Conservation (phyloP, 2,329 filamentous ascomycete species). For the Epichloe typhina region DNA sequence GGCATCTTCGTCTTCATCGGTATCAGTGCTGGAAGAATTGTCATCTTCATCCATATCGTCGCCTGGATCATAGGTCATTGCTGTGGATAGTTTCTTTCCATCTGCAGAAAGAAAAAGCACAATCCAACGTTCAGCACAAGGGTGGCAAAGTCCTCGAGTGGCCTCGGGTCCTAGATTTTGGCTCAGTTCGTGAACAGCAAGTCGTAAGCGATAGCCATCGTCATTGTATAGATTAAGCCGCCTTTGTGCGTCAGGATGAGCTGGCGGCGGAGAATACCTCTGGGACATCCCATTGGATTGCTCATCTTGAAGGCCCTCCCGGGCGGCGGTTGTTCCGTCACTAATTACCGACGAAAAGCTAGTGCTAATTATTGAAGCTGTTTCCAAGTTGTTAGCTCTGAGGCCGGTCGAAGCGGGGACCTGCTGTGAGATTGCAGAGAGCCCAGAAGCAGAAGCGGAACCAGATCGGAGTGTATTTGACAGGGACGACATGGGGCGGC, state of each 20-base stretch:
- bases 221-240: constrained; percentile 44
- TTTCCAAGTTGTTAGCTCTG: constrained; percentile 38
- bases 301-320: constrained; percentile 49
- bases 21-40: constrained; percentile 45
- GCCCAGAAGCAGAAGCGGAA: constrained; percentile 55
- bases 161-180: constrained; percentile 51
- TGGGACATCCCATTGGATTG: constrained; percentile 34
- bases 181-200: constrained; percentile 58
- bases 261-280: constrained; percentile 40
- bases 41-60: constrained; percentile 54
- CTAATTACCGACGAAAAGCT: constrained; percentile 61
- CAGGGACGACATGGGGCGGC: constrained; percentile 48
- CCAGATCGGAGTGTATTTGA: constrained; percentile 51
- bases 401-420: constrained; percentile 45
- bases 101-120: constrained; percentile 67
- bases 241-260: constrained; percentile 30
- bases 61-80: constrained; percentile 60
- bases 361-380: constrained; percentile 57
- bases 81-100: constrained; percentile 54
- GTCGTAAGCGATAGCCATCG: constrained; percentile 50
- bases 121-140: constrained; percentile 72
- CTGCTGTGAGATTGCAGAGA: constrained; percentile 52
- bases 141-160: constrained; percentile 57
- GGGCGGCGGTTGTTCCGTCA: constrained; percentile 48
- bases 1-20: constrained; percentile 47